These are phyloP conservation scores for Lecanicillium sp. DNA, from an alignment of 2,329 filamentous ascomycete species.

Conservation along the genomic window DNA sequence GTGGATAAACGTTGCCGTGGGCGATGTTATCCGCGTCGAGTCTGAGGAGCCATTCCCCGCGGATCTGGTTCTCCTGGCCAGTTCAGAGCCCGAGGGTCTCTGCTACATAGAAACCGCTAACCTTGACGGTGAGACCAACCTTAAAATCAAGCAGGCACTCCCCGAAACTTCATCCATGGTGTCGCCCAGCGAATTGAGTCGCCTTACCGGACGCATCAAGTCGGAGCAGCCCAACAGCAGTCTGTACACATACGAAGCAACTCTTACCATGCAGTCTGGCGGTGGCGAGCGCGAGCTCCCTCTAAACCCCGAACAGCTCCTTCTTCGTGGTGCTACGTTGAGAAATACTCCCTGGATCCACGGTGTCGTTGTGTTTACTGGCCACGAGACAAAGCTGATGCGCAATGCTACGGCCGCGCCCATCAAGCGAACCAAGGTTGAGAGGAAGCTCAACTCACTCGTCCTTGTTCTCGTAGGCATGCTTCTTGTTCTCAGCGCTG, in stretches of 20 bases:
- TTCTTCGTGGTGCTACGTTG: slow-evolving; percentile 87
- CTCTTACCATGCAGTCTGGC: slow-evolving; percentile 81
- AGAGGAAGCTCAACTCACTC: slow-evolving; percentile 86
- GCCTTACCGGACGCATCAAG: slow-evolving; percentile 77
- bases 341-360: slow-evolving; percentile 97
- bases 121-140: slow-evolving; percentile 92
- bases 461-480: slow-evolving; percentile 86
- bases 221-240: slow-evolving; percentile 98
- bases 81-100: slow-evolving; percentile 92
- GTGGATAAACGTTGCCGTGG: slow-evolving; percentile 91
- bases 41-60: slow-evolving; percentile 94
- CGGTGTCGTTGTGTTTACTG: slow-evolving; percentile 85
- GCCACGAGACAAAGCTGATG: slow-evolving; percentile 98
- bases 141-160: slow-evolving; percentile 97
- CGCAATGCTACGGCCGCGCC: slow-evolving; percentile 94
- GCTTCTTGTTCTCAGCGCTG: slow-evolving; percentile 74
- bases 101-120: slow-evolving; percentile 99
- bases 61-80: slow-evolving; percentile 85
- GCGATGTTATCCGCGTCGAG: slow-evolving; percentile 87
- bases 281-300: slow-evolving; percentile 91
- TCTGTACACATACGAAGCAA: slow-evolving; percentile 96
- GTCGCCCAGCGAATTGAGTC: slow-evolving; percentile 76
- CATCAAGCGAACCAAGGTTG: slow-evolving; percentile 95
- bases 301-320: slow-evolving; percentile 83
- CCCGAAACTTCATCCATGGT: slow-evolving; percentile 88